Base-by-base conservation (phyloP, 2,329 filamentous ascomycete genomes). In the Monosporascus sp. region DNA sequence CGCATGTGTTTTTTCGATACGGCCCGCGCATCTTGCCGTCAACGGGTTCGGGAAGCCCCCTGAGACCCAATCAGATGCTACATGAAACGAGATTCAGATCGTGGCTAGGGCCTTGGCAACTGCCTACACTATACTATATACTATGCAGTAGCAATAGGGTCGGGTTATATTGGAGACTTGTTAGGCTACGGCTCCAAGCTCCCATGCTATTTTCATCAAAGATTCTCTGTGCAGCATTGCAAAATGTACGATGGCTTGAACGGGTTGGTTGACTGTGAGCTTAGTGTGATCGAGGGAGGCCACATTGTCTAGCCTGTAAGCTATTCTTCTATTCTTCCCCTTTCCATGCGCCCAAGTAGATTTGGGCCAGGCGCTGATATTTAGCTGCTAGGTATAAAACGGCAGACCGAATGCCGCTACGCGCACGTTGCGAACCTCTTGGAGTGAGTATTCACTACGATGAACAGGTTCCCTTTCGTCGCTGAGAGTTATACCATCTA, bases 381-480 rank as follows among this genome's bases (percentile, higher is more conserved):
- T 40, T 70, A 66, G 62, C 60, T 75, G 47, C 68, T 69, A 78
- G 87, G 87, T 68, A 85, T 90, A 63, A 92, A 91, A 71, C 78
- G 89, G 45, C 87, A 91, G 66, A 88, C 87, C 0, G 78, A 82
- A 59, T 93, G 89, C 71, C 80, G 79, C 69, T 92, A 92, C 72
- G 88, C 87, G 0, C 81, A 84, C 49, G 85, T 91, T 31, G 89
- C 89, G 46, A 89, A 91, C 65, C 73, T 91, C 40, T 80, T 92
- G 44, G 87, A 90, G 85, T 88, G 74, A 70, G 83, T 75, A 22
- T 46, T 46, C 24, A 43, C 48, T 17, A 9, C 9, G 9, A 24
- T 43, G 40, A 43, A 20, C 37, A 47, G 20, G 20, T 16, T 27
- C 43, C 19, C 20, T 24, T 37, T 14, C n/a, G 2, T 45, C 47